These are phyloP conservation scores for Melastoma candidum DNA, from an alignment of 441 rosid species.

Conservation along the genomic window DNA sequence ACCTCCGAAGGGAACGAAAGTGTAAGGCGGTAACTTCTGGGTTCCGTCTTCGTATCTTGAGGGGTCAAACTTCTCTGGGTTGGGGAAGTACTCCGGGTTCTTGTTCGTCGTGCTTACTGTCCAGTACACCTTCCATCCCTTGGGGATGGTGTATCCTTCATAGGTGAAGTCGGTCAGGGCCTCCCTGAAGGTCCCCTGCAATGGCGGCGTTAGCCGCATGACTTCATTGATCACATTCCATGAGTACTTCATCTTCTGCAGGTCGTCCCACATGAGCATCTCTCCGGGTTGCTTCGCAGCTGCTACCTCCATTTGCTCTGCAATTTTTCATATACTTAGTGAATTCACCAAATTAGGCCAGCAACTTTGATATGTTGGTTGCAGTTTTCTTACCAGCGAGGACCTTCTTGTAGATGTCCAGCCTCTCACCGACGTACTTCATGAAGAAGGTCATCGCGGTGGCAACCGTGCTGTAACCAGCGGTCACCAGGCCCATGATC, in stretches of 20 bases:
- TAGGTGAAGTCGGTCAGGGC: slow-evolving; percentile 19
- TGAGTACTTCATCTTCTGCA: slow-evolving; percentile 23
- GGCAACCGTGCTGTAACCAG: slow-evolving; percentile 26
- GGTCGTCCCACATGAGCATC: slow-evolving; percentile 18
- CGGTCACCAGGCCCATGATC: slow-evolving; percentile 24
- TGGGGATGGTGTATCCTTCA: slow-evolving; percentile 25
- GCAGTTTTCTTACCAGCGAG: slow-evolving; percentile 12
- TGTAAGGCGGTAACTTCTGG: slow-evolving; percentile 9
- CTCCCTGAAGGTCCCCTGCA: slow-evolving; percentile 30
- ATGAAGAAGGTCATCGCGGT: slow-evolving; percentile 25
- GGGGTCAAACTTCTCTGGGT: slow-evolving; percentile 23
- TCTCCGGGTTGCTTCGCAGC: slow-evolving; percentile 14
- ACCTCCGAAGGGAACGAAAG: slow-evolving; percentile 29
- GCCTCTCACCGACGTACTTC: slow-evolving; percentile 28
- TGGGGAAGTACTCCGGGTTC: slow-evolving; percentile 19
- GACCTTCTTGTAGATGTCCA: slow-evolving; percentile 20
- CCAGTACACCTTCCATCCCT: slow-evolving; percentile 41
- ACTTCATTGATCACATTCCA: slow-evolving; percentile 25
- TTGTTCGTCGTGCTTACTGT: slow-evolving; percentile 22
- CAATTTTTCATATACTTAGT: not conserved
- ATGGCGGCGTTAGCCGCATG: slow-evolving; percentile 26
- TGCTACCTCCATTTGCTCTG: slow-evolving; percentile 23
- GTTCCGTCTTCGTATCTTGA: slow-evolving; percentile 18
- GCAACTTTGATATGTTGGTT: not conserved
- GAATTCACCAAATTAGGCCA: not conserved